A percentile compares a stretch with the other conserved stretches of the same genome.
These are phyloP conservation scores for Lepidium africanum DNA, from an alignment of 345 rosid species.

Conservation along the genomic window DNA sequence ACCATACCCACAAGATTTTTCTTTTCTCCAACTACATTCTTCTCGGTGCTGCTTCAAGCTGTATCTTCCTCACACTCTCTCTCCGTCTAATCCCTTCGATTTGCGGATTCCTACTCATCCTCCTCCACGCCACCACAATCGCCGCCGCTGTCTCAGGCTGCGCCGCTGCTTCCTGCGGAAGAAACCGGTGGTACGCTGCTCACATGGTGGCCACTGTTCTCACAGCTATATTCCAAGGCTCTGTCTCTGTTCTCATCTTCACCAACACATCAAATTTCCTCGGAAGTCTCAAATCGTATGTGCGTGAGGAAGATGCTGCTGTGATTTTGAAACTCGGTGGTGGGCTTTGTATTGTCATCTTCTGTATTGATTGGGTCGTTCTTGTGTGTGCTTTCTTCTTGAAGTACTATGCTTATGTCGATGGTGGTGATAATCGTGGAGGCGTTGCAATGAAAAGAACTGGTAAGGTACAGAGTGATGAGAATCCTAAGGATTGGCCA, in stretches of 20 bases:
- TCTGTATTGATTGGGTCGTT: constrained; percentile 83
- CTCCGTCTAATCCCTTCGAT: constrained; percentile 78
- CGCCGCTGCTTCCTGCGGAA: constrained; percentile 49
- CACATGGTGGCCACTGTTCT: constrained; percentile 93
- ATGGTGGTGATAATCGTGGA: constrained; percentile 31
- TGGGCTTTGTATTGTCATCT: constrained; percentile 60
- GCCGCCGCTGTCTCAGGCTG: constrained; percentile 74
- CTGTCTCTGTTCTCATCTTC: constrained; percentile 70
- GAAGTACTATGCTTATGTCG: constrained; percentile 63
- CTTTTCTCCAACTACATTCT: constrained; percentile 80
- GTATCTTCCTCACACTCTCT: constrained; percentile 85
- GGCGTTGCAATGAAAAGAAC: constrained; percentile 32
- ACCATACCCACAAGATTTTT: constrained; percentile 64
- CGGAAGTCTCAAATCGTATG: constrained; percentile 62
- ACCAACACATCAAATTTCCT: constrained; percentile 58
- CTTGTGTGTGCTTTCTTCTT: constrained; percentile 83
- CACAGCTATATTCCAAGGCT: constrained; percentile 89
- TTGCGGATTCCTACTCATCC: constrained; percentile 40
- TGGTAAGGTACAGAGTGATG: constrained; percentile 70
- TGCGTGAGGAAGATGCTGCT: constrained; percentile 78
- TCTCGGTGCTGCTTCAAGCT: constrained; percentile 79
- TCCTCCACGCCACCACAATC: constrained; percentile 43
- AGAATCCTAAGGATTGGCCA: constrained; percentile 81
- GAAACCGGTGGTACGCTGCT: constrained; percentile 64
- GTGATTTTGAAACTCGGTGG: constrained; percentile 77